Conservation (phyloP, 176 grass and related monocot genomes). For the Aegilops speltoides region DNA sequence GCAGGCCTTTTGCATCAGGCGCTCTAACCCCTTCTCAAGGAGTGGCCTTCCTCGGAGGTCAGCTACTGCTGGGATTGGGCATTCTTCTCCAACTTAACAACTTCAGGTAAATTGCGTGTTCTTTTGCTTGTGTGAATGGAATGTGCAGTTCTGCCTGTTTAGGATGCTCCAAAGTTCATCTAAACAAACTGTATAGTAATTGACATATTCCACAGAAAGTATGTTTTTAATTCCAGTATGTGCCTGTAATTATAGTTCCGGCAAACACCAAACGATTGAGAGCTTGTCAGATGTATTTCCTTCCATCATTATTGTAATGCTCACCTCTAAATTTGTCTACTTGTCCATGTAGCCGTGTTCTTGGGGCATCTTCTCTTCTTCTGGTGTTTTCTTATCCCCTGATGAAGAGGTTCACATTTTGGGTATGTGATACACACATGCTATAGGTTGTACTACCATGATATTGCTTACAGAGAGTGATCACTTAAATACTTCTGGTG, state of each 20-base stretch:
- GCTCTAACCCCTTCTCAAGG: slow-evolving; percentile 57
- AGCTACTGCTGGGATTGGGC: slow-evolving; percentile 71
- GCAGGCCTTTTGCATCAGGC: slow-evolving; percentile 74
- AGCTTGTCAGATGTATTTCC: neutral
- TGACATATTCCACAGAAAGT: neutral
- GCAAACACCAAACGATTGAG: neutral
- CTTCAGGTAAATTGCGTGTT: slow-evolving; percentile 46
- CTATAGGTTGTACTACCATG: neutral
- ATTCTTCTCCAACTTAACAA: slow-evolving; percentile 87
- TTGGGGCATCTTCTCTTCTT: slow-evolving; percentile 77
- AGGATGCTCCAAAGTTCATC: neutral
- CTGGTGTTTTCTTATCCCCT: slow-evolving; percentile 89
- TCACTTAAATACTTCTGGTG: neutral
- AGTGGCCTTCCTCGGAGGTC: slow-evolving; percentile 66
- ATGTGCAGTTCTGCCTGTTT: neutral
- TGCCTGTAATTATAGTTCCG: neutral
- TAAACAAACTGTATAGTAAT: neutral
- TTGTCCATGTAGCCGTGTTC: slow-evolving; percentile 58
- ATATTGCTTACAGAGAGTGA: neutral
- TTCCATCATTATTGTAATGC: neutral
- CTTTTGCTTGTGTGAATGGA: neutral
- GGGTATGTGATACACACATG: slow-evolving; percentile 42
- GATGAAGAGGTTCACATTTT: slow-evolving; percentile 94
- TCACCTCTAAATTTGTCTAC: neutral
- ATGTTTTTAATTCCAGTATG: neutral